Base-by-base conservation (phyloP, 306 rosid species). In the Aeschynomene evenia region DNA sequence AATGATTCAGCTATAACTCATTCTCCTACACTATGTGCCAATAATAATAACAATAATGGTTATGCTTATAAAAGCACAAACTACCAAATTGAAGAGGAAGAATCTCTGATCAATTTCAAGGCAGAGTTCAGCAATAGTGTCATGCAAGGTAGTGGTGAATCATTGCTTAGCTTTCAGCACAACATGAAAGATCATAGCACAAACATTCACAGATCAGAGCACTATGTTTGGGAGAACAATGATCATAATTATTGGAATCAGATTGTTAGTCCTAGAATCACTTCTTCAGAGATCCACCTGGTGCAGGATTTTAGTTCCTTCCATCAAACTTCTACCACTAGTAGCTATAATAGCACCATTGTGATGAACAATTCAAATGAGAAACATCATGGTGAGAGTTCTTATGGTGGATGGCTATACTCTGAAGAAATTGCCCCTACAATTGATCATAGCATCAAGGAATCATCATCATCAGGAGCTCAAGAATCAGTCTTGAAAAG, bases 101-200 rank as follows among this genome's bases (percentile, higher is more conserved):
- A 79, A 16, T 77, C 95, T 7, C 67, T 83, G 39, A 88, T 83
- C 39, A 73, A 83, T 65, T 88, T 88, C 82, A 86, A 86, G 52
- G 64, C 55, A 28, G 31, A 43, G 22, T 72, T n/a, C 46, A 66
- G 29, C 28, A 68, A 33, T 49, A n/a, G n/a, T n/a, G 40, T 75
- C 20, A n/a, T 68, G 49, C 57, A 70, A 53, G 57, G 10, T 36
- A 63, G 42, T 52, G 90, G 42, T 52, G 90, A 75, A 29, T 80
- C 94, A 51, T 72, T 91, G 81, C 82, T 89, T 71, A 84, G 87
- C 81, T 91, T 89, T 75, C 87, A 85, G 75, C 84, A 87, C 23
- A 77, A 22, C 23, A 16, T 66, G 66, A 78, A 72, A 59, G 52
- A 24, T n/a, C n/a, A n/a, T 49, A 45, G 31, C 29, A 40, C 12